Evolutionary conservation across 1,139 yeast genomes (phyloP), one percentile per base, ranked within the genome.

Genomic region (Candida tetrigidarum): DNA sequence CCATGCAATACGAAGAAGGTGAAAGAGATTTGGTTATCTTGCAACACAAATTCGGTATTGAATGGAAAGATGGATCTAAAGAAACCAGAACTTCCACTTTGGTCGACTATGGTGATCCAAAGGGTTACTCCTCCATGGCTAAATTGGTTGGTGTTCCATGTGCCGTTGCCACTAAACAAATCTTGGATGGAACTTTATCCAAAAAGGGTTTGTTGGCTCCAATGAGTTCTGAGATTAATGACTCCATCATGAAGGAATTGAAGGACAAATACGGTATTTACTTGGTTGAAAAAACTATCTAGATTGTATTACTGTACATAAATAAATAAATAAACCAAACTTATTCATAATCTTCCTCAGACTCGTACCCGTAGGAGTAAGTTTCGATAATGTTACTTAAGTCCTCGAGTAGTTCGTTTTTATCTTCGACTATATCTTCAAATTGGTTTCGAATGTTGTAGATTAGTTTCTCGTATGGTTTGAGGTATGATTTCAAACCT

Each of bases 51-150:
- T 93, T 93, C 63, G 97, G 96, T 58, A 90, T 93, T 58, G 96
- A 88, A 73, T 89, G 96, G 93, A 91, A 93, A 48, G 93, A 93
- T 62, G 98, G 98, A 58, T 71, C 83, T 55, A 81, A 79, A 47
- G 98, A 93, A 75, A 80, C 85, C 54, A 90, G 98, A 79, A 92
- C 98, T 49, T 87, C 98, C 23, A 93, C 99, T 52, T 78, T 93
- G 66, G 93, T 91, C 41, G 97, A 91, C 71, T 90, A 88, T 69
- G 99, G 99, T 76, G 84, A 81, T 59, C 90, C 90, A 60, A 82
- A 87, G 49, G 97, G 98, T 48, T 93, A 92, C 82, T 87, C 97
- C 37, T 92, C 98, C 41, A 93, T 93, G 99, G 99, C 99, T 57
- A 92, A 93, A 67, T 80, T 90, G 57, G 99, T 93, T 48, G 99